These are phyloP conservation scores for Athelia psychrophila DNA, from an alignment of 1,284 basidiomycete species.

Conservation along the genomic window DNA sequence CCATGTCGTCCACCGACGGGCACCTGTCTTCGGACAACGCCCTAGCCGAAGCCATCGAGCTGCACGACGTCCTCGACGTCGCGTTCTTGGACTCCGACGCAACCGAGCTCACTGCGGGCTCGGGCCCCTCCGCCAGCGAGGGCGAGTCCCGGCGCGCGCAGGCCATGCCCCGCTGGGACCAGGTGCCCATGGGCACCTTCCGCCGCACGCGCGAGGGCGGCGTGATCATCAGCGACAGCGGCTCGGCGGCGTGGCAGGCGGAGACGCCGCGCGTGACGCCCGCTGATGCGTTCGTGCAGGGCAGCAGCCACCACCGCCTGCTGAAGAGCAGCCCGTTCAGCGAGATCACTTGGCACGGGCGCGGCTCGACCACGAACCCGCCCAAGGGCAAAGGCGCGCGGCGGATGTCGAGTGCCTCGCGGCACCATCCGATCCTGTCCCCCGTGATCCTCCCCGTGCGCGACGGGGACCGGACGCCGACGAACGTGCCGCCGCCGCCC, in stretches of 20 bases:
- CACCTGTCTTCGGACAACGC: slow-evolving; percentile 29
- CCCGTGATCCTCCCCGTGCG: slow-evolving; percentile 53
- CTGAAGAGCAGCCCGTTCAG: slow-evolving; percentile 56
- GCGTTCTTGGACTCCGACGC: slow-evolving; percentile 63
- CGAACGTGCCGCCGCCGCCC: slow-evolving; percentile 19
- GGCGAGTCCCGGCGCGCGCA: slow-evolving; percentile 26
- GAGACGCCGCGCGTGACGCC: slow-evolving; percentile 16
- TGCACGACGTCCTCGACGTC: slow-evolving; percentile 80
- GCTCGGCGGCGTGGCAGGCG: not conserved
- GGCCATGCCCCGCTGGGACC: slow-evolving; percentile 64
- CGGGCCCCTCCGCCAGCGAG: slow-evolving; percentile 24
- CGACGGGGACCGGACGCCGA: slow-evolving; percentile 57
- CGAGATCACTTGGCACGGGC: slow-evolving; percentile 51
- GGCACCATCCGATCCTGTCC: slow-evolving; percentile 34
- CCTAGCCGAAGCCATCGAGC: slow-evolving; percentile 55
- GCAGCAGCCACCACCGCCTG: slow-evolving; percentile 35
- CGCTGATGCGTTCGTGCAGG: slow-evolving; percentile 33
- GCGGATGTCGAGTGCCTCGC: slow-evolving; percentile 25
- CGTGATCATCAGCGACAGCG: slow-evolving; percentile 26
- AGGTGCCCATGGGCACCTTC: slow-evolving; percentile 71
- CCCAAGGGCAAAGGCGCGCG: slow-evolving; percentile 11
- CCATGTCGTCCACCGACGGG: slow-evolving; percentile 31
- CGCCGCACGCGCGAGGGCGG: slow-evolving; percentile 56
- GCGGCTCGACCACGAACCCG: slow-evolving; percentile 18
- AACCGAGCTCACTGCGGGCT: slow-evolving; percentile 26